A percentile compares a stretch with the other conserved stretches of the same genome.
Conservation (phyloP, 2,329 filamentous ascomycete genomes). For the Cytospora paraplurivora region DNA sequence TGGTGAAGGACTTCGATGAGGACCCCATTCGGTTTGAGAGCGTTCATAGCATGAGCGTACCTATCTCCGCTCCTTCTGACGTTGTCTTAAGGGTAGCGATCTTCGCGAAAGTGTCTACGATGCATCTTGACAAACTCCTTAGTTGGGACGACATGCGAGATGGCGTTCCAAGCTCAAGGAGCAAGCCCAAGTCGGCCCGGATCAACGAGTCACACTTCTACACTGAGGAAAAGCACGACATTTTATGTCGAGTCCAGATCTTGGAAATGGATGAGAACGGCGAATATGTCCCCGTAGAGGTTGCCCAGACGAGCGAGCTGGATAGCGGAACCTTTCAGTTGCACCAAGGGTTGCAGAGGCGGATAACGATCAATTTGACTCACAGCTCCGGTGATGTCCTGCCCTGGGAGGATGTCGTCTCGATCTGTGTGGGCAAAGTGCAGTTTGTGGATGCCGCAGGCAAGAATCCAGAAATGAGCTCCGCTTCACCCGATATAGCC, state of each 20-base stretch:
- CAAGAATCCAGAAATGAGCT: slow-evolving; percentile 78
- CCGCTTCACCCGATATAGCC: slow-evolving; percentile 70
- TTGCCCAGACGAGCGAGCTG: slow-evolving; percentile 79
- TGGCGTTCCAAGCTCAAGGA: slow-evolving; percentile 60
- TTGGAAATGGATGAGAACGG: slow-evolving; percentile 90
- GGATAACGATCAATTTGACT: slow-evolving; percentile 84
- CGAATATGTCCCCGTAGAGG: slow-evolving; percentile 89
- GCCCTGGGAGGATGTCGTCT: slow-evolving; percentile 82
- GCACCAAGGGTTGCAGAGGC: slow-evolving; percentile 89
- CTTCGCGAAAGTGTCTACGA: slow-evolving; percentile 85
- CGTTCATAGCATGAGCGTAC: slow-evolving; percentile 96
- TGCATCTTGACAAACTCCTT: slow-evolving; percentile 94
- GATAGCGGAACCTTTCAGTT: slow-evolving; percentile 93
- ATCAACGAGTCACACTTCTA: slow-evolving; percentile 92
- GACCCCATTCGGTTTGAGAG: slow-evolving; percentile 92
- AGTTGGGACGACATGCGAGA: slow-evolving; percentile 99
- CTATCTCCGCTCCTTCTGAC: slow-evolving; percentile 73
- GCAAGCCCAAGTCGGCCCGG: slow-evolving; percentile 61
- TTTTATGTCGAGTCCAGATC: slow-evolving; percentile 85
- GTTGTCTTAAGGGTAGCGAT: slow-evolving; percentile 83
- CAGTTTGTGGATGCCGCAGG: slow-evolving; percentile 83
- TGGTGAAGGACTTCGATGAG: slow-evolving; percentile 93
- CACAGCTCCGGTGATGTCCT: slow-evolving; percentile 87
- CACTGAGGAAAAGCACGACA: slow-evolving; percentile 89
- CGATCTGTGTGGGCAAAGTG: slow-evolving; percentile 77